A percentile compares a stretch with the other conserved stretches of the same genome.
These are phyloP conservation scores for Cladophialophora yegresii DNA, from an alignment of 2,329 filamentous ascomycete species.

Conservation along the genomic window DNA sequence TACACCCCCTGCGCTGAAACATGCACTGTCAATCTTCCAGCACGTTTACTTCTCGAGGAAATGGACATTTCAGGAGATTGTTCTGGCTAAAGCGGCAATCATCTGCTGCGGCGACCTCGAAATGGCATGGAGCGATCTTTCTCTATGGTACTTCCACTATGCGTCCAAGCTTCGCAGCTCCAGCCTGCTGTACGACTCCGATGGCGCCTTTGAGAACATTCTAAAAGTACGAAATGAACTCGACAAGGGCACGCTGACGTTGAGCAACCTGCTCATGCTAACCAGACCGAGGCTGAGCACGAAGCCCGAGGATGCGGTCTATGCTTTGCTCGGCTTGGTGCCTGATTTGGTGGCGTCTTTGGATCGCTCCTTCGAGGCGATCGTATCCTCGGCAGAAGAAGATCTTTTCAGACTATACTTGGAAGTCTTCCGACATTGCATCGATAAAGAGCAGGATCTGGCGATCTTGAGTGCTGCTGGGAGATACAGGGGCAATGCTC, in stretches of 20 bases:
- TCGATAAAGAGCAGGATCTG: slow-evolving; percentile 24
- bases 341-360: slow-evolving; percentile 18
- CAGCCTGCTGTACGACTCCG: slow-evolving; percentile 28
- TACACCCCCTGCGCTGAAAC: slow-evolving; percentile 20
- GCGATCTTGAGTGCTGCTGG: slow-evolving; percentile 28
- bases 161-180: slow-evolving; percentile 25
- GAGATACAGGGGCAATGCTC: slow-evolving; percentile 22
- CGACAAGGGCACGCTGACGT: slow-evolving; percentile 22
- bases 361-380: background rate
- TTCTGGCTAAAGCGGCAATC: slow-evolving; percentile 28
- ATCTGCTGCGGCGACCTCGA: slow-evolving; percentile 29
- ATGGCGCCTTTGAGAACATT: slow-evolving; percentile 28
- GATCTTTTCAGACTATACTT: slow-evolving; percentile 23
- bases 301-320: slow-evolving; percentile 29
- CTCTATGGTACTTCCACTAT: slow-evolving; percentile 30
- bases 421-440: slow-evolving; percentile 20
- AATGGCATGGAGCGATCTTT: slow-evolving; percentile 31
- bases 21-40: slow-evolving; percentile 29
- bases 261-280: slow-evolving; percentile 29
- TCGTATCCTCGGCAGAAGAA: slow-evolving; percentile 4
- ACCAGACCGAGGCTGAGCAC: slow-evolving; percentile 25
- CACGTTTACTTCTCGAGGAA: slow-evolving; percentile 26
- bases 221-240: slow-evolving; percentile 26
- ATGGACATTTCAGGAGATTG: slow-evolving; percentile 31
- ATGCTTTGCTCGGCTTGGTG: slow-evolving; percentile 24